A percentile compares a stretch with the other conserved stretches of the same genome.
Conservation (phyloP, 441 rosid genomes). For the Manihot esculenta region DNA sequence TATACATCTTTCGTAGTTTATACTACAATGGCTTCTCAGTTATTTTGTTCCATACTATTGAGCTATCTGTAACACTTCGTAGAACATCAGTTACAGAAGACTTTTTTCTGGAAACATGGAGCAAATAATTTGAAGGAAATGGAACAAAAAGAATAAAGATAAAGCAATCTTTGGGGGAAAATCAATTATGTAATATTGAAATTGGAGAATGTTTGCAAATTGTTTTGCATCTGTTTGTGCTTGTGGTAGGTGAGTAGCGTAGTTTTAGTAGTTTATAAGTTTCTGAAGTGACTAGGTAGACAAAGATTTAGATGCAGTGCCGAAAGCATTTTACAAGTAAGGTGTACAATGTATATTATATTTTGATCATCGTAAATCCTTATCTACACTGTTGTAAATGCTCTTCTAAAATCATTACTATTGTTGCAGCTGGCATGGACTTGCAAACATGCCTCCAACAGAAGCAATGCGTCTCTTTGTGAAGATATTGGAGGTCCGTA, state of each 20-base stretch:
- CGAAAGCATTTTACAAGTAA: background rate
- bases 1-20: background rate
- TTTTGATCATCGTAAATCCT: background rate
- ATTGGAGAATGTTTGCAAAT: background rate
- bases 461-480: conserved; percentile 99
- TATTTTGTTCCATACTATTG: background rate
- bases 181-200: background rate
- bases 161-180: background rate
- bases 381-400: conserved; percentile 3
- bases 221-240: background rate
- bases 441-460: conserved; percentile 81
- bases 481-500: conserved; percentile 87
- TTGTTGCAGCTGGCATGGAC: conserved; percentile 88
- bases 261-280: background rate
- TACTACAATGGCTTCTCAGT: conserved; percentile 6
- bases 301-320: background rate
- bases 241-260: background rate
- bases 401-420: conserved; percentile 19
- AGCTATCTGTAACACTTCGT: background rate
- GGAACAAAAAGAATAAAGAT: background rate
- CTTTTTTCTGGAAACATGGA: conserved; percentile 6
- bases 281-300: background rate
- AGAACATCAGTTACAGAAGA: background rate
- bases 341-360: background rate
- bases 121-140: background rate